A percentile compares a stretch with the other conserved stretches of the same genome.
Evolutionary conservation across 768 basidiomycete species (phyloP).

Genomic region (Leccinum pellstonianum): DNA sequence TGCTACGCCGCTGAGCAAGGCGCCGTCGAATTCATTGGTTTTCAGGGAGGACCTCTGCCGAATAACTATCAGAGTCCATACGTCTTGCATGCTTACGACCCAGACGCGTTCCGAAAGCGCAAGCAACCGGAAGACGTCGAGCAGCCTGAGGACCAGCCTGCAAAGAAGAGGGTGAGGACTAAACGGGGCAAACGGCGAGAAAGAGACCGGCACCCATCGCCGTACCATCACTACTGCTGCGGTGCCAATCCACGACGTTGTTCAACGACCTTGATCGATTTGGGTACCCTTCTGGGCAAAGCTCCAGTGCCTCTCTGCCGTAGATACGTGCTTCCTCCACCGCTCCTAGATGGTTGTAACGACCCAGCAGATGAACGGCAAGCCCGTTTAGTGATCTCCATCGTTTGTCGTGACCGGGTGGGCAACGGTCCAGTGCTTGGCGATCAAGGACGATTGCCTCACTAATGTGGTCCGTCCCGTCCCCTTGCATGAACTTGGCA

Average conservation of each 20-base stretch:
- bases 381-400: too few species aligned
- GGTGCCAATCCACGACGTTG: not conserved
- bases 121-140: conserved; percentile 31
- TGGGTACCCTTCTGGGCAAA: too few species aligned
- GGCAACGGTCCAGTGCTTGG: too few species aligned
- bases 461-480: too few species aligned
- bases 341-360: too few species aligned
- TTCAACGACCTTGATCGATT: too few species aligned
- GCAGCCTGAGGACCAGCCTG: conserved; percentile 8
- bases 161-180: conserved; percentile 25
- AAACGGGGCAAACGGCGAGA: conserved; percentile 31
- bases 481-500: too few species aligned
- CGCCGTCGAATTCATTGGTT: conserved; percentile 57
- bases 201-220: not conserved
- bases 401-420: too few species aligned
- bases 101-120: conserved; percentile 35
- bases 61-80: conserved; percentile 42
- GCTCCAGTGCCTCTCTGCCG: too few species aligned
- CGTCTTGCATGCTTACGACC: conserved; percentile 26
- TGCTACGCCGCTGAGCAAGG: conserved; percentile 54
- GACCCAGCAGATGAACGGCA: too few species aligned
- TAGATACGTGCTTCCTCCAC: too few species aligned
- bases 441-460: too few species aligned
- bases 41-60: conserved; percentile 44
- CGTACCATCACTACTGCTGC: not conserved